phyloP scores from a whole-genome alignment of 2,329 filamentous ascomycete species.

The Onygenales sp. region DNA sequence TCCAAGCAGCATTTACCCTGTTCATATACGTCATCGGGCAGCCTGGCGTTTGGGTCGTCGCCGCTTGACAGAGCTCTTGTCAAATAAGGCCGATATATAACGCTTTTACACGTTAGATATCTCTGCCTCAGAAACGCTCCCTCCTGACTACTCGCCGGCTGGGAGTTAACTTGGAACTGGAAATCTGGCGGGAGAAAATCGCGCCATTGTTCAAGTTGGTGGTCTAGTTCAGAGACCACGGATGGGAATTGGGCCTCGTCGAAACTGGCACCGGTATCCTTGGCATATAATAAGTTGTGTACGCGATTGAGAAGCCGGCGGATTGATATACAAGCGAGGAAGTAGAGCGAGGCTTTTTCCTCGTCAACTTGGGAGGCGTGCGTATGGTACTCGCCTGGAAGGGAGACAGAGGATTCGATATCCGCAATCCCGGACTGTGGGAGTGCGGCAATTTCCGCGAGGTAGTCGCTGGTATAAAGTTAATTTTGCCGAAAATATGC shows the following conservation, averaged over 20 bases:
- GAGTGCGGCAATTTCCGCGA: constrained; percentile 43
- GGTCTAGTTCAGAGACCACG: constrained; percentile 32
- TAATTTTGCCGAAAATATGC: not conserved
- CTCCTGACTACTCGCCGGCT: constrained; percentile 28
- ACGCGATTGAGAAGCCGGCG: constrained; percentile 17
- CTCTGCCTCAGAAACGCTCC: constrained; percentile 42
- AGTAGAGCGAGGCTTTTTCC: constrained; percentile 44
- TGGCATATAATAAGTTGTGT: constrained; percentile 36
- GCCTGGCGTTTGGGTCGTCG: constrained; percentile 15
- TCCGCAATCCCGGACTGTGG: constrained; percentile 43
- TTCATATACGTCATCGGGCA: constrained; percentile 26
- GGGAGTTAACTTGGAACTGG: constrained; percentile 24
- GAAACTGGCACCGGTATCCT: constrained; percentile 36
- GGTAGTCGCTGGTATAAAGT: constrained; percentile 34
- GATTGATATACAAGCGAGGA: constrained; percentile 42
- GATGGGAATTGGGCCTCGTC: constrained; percentile 39
- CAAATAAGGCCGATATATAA: constrained; percentile 45
- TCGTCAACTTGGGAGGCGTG: constrained; percentile 31
- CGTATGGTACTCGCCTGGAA: constrained; percentile 40
- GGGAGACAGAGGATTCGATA: constrained; percentile 42
- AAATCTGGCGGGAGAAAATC: constrained; percentile 20
- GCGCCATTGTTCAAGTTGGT: constrained; percentile 27
- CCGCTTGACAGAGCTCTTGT: constrained; percentile 41
- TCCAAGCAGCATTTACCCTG: constrained; percentile 40
- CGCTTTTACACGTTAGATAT: constrained; percentile 43